Base-by-base conservation (phyloP, 2,329 filamentous ascomycete genomes). In the Ceratocystis harringtonii region DNA sequence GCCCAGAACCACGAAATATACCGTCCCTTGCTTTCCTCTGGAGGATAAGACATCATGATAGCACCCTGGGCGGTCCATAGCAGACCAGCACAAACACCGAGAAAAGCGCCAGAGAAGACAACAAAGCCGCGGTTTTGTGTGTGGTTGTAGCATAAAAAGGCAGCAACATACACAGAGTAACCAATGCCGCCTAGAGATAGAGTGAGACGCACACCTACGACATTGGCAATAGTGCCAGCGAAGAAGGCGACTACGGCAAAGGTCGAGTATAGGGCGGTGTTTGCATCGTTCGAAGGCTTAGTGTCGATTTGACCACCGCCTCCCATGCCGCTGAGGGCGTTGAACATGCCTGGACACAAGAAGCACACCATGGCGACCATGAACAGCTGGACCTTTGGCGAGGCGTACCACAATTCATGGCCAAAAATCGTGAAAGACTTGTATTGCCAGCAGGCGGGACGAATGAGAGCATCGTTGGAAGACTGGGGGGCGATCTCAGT, bases 1-100 rank as follows among this genome's bases (percentile, higher is more conserved):
- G 91, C 85, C 92, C 92, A 96, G 77, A 96, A 96, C 78, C 85
- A 86, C 68, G 88, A 88, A 74, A 96, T 95, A 74, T 91, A 96
- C 67, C 86, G 85, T 57, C 92, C 92, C 79, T 96, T 96, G 69
- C 84, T 83, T 43, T 83, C 75, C 76, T 96, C 92, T 22, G 82
- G 79, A 1, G 91, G 91, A 74, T 96, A 96, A 50, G 88, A 85
- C 84, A 95, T 92, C 87, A 92, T 92, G 72, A 92, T 89, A 67
- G 88, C 85, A 67, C 89, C 89, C 76, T 92, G 89, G 0, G 87
- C 89, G 43, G 86, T 87, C 89, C 89, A 94, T 45, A 94, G 79
- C 48, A 92, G 79, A 72, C 87, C 89, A 60, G 89, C 89, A 72
- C 88, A 92, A 66, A 90, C 77, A 75, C 89, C 89, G 60, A 92